Evolutionary conservation across 2,329 filamentous ascomycete genomes (phyloP).

Genomic region (Venturiaceae sp.): DNA sequence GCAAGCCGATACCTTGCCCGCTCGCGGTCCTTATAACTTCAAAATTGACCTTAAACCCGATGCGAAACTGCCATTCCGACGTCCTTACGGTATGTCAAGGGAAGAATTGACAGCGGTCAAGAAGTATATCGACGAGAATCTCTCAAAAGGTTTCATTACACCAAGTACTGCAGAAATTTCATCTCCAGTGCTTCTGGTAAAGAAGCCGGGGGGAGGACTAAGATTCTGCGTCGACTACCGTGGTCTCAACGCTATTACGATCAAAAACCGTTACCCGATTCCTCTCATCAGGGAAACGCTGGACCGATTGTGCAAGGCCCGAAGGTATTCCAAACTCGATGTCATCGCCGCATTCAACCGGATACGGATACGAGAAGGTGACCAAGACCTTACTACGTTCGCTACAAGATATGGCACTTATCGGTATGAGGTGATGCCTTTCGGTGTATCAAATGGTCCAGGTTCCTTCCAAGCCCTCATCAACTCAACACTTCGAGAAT

Average conservation of each 20-base stretch:
- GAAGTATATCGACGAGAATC: background rate
- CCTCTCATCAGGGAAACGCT: conserved; percentile 23
- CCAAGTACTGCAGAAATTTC: conserved; percentile 6
- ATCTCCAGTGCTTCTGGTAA: conserved; percentile 20
- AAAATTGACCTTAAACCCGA: background rate
- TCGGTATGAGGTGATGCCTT: conserved; percentile 22
- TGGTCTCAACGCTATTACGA: conserved; percentile 23
- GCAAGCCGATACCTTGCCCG: background rate
- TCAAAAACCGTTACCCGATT: conserved; percentile 24
- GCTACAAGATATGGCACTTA: conserved; percentile 21
- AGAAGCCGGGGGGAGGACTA: conserved; percentile 19
- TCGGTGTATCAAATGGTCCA: conserved; percentile 12
- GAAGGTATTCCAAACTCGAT: conserved; percentile 16
- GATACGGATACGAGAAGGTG: conserved; percentile 20
- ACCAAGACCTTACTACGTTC: conserved; percentile 26
- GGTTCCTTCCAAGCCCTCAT: conserved; percentile 14
- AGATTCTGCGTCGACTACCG: conserved; percentile 27
- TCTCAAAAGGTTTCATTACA: background rate
- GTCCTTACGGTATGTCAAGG: background rate
- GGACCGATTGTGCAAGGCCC: conserved; percentile 13
- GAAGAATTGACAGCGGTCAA: background rate
- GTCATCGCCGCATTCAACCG: conserved; percentile 17
- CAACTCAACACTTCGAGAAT: conserved; percentile 14
- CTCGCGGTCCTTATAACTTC: background rate
- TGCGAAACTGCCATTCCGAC: background rate